phyloP scores from a whole-genome alignment of 2,329 filamentous ascomycete species.

The Beauveria brongniartii region DNA sequence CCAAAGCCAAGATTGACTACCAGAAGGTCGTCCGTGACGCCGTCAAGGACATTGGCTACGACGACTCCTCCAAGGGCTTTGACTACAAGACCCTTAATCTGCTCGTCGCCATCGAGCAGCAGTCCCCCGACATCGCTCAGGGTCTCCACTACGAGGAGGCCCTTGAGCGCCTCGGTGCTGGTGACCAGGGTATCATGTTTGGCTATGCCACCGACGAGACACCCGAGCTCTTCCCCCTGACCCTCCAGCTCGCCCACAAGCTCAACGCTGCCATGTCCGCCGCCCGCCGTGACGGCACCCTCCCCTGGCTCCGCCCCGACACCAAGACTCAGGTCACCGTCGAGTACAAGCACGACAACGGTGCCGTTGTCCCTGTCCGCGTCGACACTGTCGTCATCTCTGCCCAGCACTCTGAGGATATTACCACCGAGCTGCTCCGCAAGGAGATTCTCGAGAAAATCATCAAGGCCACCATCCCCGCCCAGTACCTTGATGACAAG shows the following conservation, averaged over 20 bases:
- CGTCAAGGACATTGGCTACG: slow-evolving; percentile 98
- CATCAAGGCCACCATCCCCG: slow-evolving; percentile 88
- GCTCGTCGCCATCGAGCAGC: slow-evolving; percentile 97
- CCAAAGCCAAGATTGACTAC: slow-evolving; percentile 93
- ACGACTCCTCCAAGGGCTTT: slow-evolving; percentile 94
- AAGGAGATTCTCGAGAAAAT: slow-evolving; percentile 97
- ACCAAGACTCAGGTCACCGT: slow-evolving; percentile 99
- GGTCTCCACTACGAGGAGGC: slow-evolving; percentile 97
- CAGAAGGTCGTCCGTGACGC: slow-evolving; percentile 91
- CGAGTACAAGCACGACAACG: slow-evolving; percentile 95
- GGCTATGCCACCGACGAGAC: slow-evolving; percentile 99
- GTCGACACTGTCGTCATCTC: slow-evolving; percentile 97
- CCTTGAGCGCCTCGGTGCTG: slow-evolving; percentile 93
- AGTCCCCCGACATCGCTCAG: slow-evolving; percentile 97
- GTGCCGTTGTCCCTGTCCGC: slow-evolving; percentile 83
- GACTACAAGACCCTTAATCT: slow-evolving; percentile 99
- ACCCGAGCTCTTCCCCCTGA: slow-evolving; percentile 91
- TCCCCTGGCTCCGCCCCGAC: slow-evolving; percentile 94
- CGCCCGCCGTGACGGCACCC: slow-evolving; percentile 76
- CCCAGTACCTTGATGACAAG: slow-evolving; percentile 82
- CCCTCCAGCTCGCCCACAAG: slow-evolving; percentile 89
- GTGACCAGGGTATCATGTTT: slow-evolving; percentile 99
- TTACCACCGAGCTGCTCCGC: slow-evolving; percentile 85
- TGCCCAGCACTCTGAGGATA: slow-evolving; percentile 83
- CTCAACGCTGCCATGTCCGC: slow-evolving; percentile 92